Percentiles rank a stretch among this genome's conserved stretches.
Evolutionary conservation across 73 alveolate genomes (phyloP).

Genomic region (Tetrahymena malaccensis): DNA sequence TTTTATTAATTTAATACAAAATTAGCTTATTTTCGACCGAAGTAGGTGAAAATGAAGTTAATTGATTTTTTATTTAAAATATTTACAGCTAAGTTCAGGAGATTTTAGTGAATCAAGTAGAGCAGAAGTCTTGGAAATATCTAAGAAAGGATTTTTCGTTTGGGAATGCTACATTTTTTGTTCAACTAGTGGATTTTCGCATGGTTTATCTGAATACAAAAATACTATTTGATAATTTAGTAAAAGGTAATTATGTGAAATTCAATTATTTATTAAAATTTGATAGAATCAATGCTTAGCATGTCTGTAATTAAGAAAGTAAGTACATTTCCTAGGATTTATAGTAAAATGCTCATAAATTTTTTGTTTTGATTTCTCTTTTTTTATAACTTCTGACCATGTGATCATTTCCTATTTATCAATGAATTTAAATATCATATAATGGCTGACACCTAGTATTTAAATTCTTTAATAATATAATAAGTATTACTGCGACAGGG

Average conservation of each 20-base stretch:
- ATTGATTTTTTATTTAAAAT: background rate
- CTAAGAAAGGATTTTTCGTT: background rate
- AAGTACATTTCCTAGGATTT: conserved; percentile 22
- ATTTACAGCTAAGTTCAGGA: background rate
- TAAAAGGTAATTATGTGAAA: background rate
- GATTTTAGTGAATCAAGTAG: background rate
- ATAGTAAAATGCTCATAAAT: conserved; percentile 36
- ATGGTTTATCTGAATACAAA: conserved; percentile 23
- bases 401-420: conserved; percentile 30
- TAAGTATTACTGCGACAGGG: background rate
- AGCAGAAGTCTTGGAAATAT: background rate
- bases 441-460: background rate
- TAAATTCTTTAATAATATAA: no score
- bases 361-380: conserved; percentile 27
- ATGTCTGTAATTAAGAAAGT: background rate
- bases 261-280: background rate
- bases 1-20: no score
- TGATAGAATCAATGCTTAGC: background rate
- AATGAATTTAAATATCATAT: background rate
- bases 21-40: no score
- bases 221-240: background rate
- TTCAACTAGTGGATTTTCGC: conserved; percentile 10
- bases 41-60: background rate
- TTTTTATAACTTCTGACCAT: conserved; percentile 26
- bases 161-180: conserved; percentile 16